Base-by-base conservation (phyloP, 2,329 filamentous ascomycete genomes). In the Colletotrichum sansevieriae region DNA sequence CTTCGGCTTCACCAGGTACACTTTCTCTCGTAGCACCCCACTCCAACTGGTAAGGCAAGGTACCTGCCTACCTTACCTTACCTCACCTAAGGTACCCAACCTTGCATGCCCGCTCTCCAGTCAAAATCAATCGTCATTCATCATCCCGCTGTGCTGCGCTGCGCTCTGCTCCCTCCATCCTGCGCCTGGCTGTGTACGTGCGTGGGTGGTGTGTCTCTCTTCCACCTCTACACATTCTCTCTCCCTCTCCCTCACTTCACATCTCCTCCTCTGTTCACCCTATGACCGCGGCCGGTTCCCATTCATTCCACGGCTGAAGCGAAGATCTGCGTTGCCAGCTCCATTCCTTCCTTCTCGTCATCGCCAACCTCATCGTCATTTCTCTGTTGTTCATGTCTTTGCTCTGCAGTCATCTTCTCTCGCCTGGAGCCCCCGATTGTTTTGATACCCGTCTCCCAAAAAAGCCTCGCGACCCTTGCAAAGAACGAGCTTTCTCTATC, bases 221-320 rank as follows among this genome's bases (percentile, higher is more conserved):
- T 54, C 37, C 44, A n/a, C 46, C 49, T 43, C 22, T 37, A 20
- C 63, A 51, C 47, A 29, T 18, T 22, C 60, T 37, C 49, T 56
- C 64, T 57, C 55, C 37, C 33, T 22, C 61, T 8, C 41, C n/a
- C 41, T 65, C 25, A 37, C 39, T 44, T 61, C 61, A 55, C 54
- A 29, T 51, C 58, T n/a, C 44, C 25, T 60, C 43, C 18, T 55
- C 33, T n/a, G 43, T 22, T 44, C 57, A 64, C 60, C 15, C n/a
- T 12, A 51, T 18, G 37, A 20, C 20, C 62, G 55, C 56, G 41
- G 55, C 65, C 65, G 47, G 22, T 61, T 52, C 29, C 25, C 65
- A 68, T 56, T 68, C 65, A 68, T 68, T 68, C 65, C 65, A 55
- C 65, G 62, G 35, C 62, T 49, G 15, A 47, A 55, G 56, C 65